Conservation (phyloP, 768 basidiomycete species). For the Hebeloma cylindrosporum region DNA sequence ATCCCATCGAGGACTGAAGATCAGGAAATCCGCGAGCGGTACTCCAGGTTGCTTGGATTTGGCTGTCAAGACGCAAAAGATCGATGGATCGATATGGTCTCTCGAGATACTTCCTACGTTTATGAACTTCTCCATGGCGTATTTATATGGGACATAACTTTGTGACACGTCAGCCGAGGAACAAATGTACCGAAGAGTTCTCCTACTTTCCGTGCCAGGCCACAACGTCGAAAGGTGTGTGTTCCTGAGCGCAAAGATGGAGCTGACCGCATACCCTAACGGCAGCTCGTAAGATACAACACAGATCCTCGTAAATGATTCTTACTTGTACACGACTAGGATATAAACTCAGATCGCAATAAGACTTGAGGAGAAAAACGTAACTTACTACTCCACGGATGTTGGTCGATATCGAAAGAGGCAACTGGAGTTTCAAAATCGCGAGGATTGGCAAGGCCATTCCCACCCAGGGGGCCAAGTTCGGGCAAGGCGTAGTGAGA, state of each 20-base stretch:
- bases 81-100: slow-evolving; percentile 70
- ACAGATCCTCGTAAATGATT: neutral
- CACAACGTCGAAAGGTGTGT: slow-evolving; percentile 73
- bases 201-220: slow-evolving; percentile 69
- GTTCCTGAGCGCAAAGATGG: slow-evolving; percentile 54
- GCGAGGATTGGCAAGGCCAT: slow-evolving; percentile 63
- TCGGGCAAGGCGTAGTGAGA: slow-evolving; percentile 63
- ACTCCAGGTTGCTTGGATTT: slow-evolving; percentile 59
- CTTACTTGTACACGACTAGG: slow-evolving; percentile 50
- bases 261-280: slow-evolving; percentile 54
- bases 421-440: slow-evolving; percentile 70
- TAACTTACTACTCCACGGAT: slow-evolving; percentile 52
- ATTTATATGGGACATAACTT: slow-evolving; percentile 71
- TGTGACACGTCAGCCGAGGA: neutral
- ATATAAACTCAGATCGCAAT: neutral
- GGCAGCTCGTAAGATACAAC: neutral
- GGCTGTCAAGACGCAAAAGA: slow-evolving; percentile 68
- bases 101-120: slow-evolving; percentile 63
- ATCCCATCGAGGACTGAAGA: slow-evolving; percentile 67
- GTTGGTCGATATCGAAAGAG: slow-evolving; percentile 64
- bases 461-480: slow-evolving; percentile 62
- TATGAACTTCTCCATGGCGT: slow-evolving; percentile 62
- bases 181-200: neutral
- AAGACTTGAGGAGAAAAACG: neutral
- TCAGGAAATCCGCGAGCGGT: slow-evolving; percentile 62